These are phyloP conservation scores for Immersiella caudata DNA, from an alignment of 495 filamentous ascomycete genomes.

Conservation along the genomic window DNA sequence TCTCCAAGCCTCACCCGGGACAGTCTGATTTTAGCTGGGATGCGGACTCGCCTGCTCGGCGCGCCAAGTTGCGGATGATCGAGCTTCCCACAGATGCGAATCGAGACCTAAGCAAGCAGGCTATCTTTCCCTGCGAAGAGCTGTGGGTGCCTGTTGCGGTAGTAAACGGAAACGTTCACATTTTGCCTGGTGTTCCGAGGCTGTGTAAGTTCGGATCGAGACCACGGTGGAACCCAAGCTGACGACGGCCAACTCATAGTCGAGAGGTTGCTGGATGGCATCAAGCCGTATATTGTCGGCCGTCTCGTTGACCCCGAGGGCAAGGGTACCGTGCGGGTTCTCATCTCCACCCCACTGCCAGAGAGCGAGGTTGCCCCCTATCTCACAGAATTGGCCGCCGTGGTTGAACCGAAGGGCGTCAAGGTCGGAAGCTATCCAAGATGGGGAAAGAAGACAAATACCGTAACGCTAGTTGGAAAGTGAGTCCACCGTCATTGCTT, in stretches of 20 bases:
- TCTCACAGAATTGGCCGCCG: slow-evolving; percentile 74
- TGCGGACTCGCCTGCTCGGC: slow-evolving; percentile 71
- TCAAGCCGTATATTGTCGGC: slow-evolving; percentile 70
- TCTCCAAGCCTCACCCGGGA: slow-evolving; percentile 70
- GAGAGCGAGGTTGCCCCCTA: slow-evolving; percentile 85
- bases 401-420: slow-evolving; percentile 70
- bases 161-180: slow-evolving; percentile 90
- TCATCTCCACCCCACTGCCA: slow-evolving; percentile 82
- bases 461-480: slow-evolving; percentile 85
- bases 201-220: slow-evolving; percentile 53
- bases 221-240: neutral
- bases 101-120: slow-evolving; percentile 62
- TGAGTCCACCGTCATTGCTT: slow-evolving; percentile 21
- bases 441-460: slow-evolving; percentile 87
- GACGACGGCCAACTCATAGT: slow-evolving; percentile 42
- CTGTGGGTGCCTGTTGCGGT: slow-evolving; percentile 89
- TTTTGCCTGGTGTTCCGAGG: slow-evolving; percentile 86
- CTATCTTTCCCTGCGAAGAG: slow-evolving; percentile 74
- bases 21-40: slow-evolving; percentile 86
- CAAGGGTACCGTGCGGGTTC: slow-evolving; percentile 72
- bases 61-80: slow-evolving; percentile 87
- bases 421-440: slow-evolving; percentile 97
- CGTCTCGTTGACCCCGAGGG: slow-evolving; percentile 76
- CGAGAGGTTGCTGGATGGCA: slow-evolving; percentile 70
- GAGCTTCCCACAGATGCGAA: slow-evolving; percentile 74